Conservation (phyloP, 164 flowering plant genomes). For the Pachysandra terminalis region DNA sequence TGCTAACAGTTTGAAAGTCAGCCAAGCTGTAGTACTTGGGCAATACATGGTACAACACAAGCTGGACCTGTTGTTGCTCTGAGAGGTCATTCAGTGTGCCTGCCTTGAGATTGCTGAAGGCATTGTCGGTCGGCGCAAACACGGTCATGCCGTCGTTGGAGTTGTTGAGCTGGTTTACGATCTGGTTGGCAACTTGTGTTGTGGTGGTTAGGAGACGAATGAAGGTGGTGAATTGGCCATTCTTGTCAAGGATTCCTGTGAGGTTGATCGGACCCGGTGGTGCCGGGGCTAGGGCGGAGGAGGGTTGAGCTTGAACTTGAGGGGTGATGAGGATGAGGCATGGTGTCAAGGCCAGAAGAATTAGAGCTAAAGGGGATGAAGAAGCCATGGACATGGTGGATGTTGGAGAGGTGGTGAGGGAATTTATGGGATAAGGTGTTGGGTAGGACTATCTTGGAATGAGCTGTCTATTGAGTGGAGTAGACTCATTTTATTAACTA, state of each 20-base stretch:
- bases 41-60: conserved; percentile 59
- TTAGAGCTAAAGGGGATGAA: conserved; percentile 16
- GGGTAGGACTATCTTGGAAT: conserved; percentile 39
- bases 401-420: neutral
- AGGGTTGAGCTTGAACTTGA: conserved; percentile 26
- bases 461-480: conserved; percentile 42
- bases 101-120: conserved; percentile 60
- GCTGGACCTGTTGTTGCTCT: conserved; percentile 47
- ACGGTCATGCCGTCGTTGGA: conserved; percentile 74
- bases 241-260: conserved; percentile 58
- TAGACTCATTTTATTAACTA: too few relatives aligned
- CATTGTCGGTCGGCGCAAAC: conserved; percentile 90
- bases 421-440: conserved; percentile 33
- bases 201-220: conserved; percentile 42
- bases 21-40: conserved; percentile 56
- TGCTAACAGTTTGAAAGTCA: conserved; percentile 45
- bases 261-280: conserved; percentile 56
- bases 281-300: conserved; percentile 44
- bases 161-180: conserved; percentile 62
- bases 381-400: conserved; percentile 18
- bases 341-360: conserved; percentile 22
- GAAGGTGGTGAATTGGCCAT: conserved; percentile 56
- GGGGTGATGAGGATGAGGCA: conserved; percentile 25
- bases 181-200: conserved; percentile 47
- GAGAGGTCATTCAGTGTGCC: conserved; percentile 59